These are phyloP conservation scores for Escallonia herrerae DNA, from an alignment of 129 eudicot species.

Conservation along the genomic window DNA sequence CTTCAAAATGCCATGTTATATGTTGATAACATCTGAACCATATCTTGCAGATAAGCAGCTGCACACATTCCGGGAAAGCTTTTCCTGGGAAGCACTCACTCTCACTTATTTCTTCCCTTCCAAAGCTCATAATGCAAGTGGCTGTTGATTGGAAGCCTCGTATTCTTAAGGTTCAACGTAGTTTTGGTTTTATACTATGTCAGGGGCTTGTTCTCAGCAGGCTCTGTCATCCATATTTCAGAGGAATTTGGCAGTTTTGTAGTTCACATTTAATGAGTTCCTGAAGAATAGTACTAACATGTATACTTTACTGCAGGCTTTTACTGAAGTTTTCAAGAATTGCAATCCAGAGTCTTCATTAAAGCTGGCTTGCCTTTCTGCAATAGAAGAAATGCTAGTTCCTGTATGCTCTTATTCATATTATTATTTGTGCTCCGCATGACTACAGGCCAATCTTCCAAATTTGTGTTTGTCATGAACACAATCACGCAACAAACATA, in stretches of 20 bases:
- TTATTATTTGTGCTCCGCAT: not conserved
- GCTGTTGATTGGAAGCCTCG: slow-evolving; percentile 58
- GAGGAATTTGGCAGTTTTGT: not conserved
- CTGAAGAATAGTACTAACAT: slow-evolving; percentile 1
- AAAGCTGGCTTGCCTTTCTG: slow-evolving; percentile 75
- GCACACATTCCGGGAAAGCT: slow-evolving; percentile 33
- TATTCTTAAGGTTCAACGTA: slow-evolving; percentile 53
- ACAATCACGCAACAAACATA: too few relatives aligned
- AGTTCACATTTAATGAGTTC: not conserved
- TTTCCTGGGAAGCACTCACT: slow-evolving; percentile 56
- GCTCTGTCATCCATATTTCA: not conserved
- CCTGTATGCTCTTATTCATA: slow-evolving; percentile 49
- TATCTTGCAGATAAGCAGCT: slow-evolving; percentile 40
- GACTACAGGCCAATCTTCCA: too few relatives aligned
- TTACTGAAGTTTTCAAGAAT: slow-evolving; percentile 57
- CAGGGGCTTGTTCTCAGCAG: not conserved
- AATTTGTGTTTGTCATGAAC: too few relatives aligned
- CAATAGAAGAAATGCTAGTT: slow-evolving; percentile 63
- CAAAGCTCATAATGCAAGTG: slow-evolving; percentile 48
- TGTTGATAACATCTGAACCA: not conserved
- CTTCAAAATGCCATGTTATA: not conserved
- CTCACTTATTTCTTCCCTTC: slow-evolving; percentile 64
- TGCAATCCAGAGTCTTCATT: slow-evolving; percentile 61
- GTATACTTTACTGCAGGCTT: slow-evolving; percentile 50
- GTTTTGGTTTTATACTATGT: too few relatives aligned